phyloP scores from a whole-genome alignment of 441 rosid species.

The Croton setiger region DNA sequence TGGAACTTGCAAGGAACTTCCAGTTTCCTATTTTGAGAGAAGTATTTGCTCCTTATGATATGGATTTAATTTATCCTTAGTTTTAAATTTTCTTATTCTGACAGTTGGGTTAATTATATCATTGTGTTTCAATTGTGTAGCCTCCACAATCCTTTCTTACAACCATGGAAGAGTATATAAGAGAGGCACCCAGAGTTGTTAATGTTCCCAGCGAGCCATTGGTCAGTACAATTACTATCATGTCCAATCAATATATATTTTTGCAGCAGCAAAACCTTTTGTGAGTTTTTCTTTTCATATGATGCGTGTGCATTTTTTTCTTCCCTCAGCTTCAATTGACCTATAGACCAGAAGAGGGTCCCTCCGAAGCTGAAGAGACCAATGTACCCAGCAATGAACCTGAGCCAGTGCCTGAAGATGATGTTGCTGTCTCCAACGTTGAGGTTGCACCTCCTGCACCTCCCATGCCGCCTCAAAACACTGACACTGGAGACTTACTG shows the following conservation, averaged over 20 bases:
- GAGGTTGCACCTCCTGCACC: slow-evolving; percentile 45
- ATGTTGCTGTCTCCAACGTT: slow-evolving; percentile 34
- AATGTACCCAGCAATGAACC: slow-evolving; percentile 53
- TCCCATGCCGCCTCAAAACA: slow-evolving; percentile 51
- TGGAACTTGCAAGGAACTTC: slow-evolving; percentile 98
- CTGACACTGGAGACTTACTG: slow-evolving; percentile 75
- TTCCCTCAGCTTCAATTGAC: slow-evolving; percentile 75
- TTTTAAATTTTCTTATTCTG: slow-evolving; percentile 10
- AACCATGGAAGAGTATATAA: slow-evolving; percentile 98
- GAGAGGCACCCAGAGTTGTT: slow-evolving; percentile 89
- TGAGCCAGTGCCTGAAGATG: slow-evolving; percentile 52
- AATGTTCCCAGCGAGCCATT: slow-evolving; percentile 75
- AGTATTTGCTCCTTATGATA: slow-evolving; percentile 38
- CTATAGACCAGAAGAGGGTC: slow-evolving; percentile 78
- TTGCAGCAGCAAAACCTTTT: not conserved
- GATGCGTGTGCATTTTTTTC: not conserved
- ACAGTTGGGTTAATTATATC: not conserved
- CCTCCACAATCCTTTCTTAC: slow-evolving; percentile 94
- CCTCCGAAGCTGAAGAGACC: slow-evolving; percentile 65
- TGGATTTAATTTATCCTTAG: slow-evolving; percentile 16
- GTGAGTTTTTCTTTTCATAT: not conserved
- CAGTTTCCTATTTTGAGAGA: slow-evolving; percentile 94
- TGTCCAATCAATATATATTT: not conserved
- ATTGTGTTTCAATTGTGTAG: slow-evolving; percentile 34
- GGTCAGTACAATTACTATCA: slow-evolving; percentile 48